phyloP scores from a whole-genome alignment of 1,139 yeast species.

The Taiozyma sp. region DNA sequence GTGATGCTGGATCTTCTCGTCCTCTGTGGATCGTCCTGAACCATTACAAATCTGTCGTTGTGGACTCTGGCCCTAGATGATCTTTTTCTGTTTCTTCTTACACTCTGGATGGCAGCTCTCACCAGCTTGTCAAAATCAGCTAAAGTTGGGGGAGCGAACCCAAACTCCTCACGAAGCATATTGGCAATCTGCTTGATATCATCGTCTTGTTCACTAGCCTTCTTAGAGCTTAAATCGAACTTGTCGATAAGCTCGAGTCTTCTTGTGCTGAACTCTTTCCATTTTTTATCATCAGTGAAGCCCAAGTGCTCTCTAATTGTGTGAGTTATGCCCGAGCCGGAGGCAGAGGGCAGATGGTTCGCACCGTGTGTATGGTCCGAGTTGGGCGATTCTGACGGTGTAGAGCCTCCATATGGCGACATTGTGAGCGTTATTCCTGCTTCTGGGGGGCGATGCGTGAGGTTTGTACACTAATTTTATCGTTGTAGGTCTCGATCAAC shows the following conservation, averaged over 20 bases:
- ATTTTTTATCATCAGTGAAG: conserved; percentile 73
- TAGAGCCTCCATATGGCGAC: not conserved
- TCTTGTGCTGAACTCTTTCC: conserved; percentile 89
- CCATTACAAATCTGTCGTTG: conserved; percentile 18
- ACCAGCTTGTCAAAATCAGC: conserved; percentile 85
- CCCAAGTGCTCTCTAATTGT: conserved; percentile 67
- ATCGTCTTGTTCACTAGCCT: conserved; percentile 90
- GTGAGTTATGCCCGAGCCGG: conserved; percentile 62
- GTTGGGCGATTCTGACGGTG: conserved; percentile 1
- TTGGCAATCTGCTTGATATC: conserved; percentile 76
- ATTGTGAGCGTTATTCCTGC: not conserved
- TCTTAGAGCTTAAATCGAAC: conserved; percentile 66
- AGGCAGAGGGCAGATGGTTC: not conserved
- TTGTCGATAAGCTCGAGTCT: conserved; percentile 85
- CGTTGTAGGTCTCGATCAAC: not conserved
- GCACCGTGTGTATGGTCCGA: not conserved
- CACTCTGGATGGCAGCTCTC: conserved; percentile 87
- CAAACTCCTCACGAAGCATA: conserved; percentile 69
- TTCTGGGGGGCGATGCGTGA: no score
- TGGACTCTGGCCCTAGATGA: conserved; percentile 28
- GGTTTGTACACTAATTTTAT: no score
- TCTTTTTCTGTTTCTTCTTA: conserved; percentile 62
- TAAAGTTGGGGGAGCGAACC: conserved; percentile 52
- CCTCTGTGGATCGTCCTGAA: conserved; percentile 4
- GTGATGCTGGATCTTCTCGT: not conserved